A percentile compares a stretch with the other conserved stretches of the same genome.
phyloP scores from a whole-genome alignment of 2,329 filamentous ascomycete genomes.

The Fulvia fulva region DNA sequence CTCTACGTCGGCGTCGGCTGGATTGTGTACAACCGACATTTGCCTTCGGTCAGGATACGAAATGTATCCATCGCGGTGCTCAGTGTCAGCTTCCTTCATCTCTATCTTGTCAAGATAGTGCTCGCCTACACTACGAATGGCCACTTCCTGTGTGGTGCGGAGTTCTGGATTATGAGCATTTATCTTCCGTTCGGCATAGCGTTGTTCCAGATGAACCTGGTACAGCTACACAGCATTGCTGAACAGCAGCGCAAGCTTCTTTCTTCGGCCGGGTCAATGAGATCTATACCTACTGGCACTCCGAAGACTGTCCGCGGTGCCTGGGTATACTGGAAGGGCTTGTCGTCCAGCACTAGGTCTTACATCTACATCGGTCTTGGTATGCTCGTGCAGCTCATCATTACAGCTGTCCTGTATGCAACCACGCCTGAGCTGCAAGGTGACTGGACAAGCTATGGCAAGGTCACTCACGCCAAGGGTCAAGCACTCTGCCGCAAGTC shows the following conservation, averaged over 20 bases:
- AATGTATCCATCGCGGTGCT: slow-evolving; percentile 24
- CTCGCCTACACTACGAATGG: slow-evolving; percentile 39
- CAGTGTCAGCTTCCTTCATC: slow-evolving; percentile 32
- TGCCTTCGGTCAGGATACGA: slow-evolving; percentile 25
- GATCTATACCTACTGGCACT: background rate
- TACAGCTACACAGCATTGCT: slow-evolving; percentile 48
- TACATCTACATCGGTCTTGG: slow-evolving; percentile 51
- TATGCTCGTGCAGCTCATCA: slow-evolving; percentile 45
- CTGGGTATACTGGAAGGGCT: slow-evolving; percentile 41
- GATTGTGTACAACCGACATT: slow-evolving; percentile 19
- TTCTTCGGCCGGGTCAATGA: slow-evolving; percentile 10
- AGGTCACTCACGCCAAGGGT: slow-evolving; percentile 21
- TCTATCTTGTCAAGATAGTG: slow-evolving; percentile 42
- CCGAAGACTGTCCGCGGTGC: background rate
- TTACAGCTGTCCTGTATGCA: slow-evolving; percentile 21
- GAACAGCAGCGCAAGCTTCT: slow-evolving; percentile 22
- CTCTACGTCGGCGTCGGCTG: slow-evolving; percentile 21
- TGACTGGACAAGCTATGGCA: slow-evolving; percentile 24
- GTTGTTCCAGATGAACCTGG: slow-evolving; percentile 62
- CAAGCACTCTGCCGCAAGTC: slow-evolving; percentile 24
- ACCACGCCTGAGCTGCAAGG: slow-evolving; percentile 21
- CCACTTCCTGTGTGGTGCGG: slow-evolving; percentile 47
- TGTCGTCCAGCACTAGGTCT: slow-evolving; percentile 42
- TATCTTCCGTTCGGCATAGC: slow-evolving; percentile 63
- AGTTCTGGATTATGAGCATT: slow-evolving; percentile 66